Evolutionary conservation across 1,284 basidiomycete genomes (phyloP).

Genomic region (Boletus smithii): DNA sequence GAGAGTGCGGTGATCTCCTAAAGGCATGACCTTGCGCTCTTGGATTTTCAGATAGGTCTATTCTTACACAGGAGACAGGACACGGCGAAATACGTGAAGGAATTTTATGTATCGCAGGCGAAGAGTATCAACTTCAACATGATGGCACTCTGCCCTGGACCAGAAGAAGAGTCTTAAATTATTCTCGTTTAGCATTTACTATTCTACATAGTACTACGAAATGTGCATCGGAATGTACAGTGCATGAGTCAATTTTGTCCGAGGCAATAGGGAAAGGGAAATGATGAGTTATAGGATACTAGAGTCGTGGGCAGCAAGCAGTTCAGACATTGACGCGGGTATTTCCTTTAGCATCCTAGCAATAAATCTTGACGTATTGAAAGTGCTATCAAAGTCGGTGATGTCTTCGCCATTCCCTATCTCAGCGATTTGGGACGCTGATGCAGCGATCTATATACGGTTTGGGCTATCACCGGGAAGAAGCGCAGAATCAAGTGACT

Average conservation of each 20-base stretch:
- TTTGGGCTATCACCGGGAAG: background rate
- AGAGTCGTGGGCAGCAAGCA: slow-evolving; percentile 21
- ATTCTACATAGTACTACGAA: slow-evolving; percentile 10
- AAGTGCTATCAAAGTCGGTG: slow-evolving; percentile 31
- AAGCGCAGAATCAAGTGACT: slow-evolving; percentile 14
- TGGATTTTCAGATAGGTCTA: background rate
- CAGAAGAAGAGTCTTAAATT: slow-evolving; percentile 10
- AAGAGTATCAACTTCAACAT: slow-evolving; percentile 59
- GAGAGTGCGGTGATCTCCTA: slow-evolving; percentile 60
- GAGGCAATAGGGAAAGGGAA: background rate
- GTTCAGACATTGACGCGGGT: slow-evolving; percentile 31
- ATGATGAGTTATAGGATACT: background rate
- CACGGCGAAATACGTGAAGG: slow-evolving; percentile 63
- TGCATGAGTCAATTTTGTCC: background rate
- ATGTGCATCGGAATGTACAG: slow-evolving; percentile 4
- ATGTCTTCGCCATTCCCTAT: slow-evolving; percentile 34
- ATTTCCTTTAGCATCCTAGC: slow-evolving; percentile 33
- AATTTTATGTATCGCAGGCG: slow-evolving; percentile 56
- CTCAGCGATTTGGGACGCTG: slow-evolving; percentile 31
- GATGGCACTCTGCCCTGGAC: slow-evolving; percentile 41
- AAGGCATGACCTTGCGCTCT: slow-evolving; percentile 37
- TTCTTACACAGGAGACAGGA: slow-evolving; percentile 44
- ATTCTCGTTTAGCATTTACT: background rate
- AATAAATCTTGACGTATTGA: slow-evolving; percentile 34
- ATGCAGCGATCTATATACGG: slow-evolving; percentile 27